A percentile compares a stretch with the other conserved stretches of the same genome.
Conservation (phyloP, 140 eudicot species). For the Anethum foeniculum region DNA sequence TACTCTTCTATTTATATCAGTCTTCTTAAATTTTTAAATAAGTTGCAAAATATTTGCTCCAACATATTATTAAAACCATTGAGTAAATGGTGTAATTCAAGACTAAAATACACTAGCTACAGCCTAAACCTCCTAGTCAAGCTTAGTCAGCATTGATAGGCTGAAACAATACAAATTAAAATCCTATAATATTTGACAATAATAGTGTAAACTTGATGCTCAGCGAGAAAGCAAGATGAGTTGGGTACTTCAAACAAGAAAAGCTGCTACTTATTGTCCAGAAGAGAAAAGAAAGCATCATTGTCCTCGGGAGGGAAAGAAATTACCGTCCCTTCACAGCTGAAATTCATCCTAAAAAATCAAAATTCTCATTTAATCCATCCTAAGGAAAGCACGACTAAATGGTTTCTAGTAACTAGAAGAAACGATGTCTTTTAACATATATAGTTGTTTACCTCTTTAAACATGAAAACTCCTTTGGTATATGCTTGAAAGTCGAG, state of each 20-base stretch:
- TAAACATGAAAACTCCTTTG: slow-evolving; percentile 27
- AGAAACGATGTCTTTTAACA: slow-evolving; percentile 10
- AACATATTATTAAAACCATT: neutral
- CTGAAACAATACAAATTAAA: neutral
- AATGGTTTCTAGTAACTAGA: slow-evolving; percentile 5
- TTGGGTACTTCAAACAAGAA: slow-evolving; percentile 10
- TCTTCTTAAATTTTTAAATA: neutral
- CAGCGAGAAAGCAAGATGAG: neutral
- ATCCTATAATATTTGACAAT: neutral
- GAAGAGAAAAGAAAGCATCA: slow-evolving; percentile 18
- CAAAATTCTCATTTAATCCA: slow-evolving; percentile 24
- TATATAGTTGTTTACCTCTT: slow-evolving; percentile 27
- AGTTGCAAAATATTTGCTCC: slow-evolving; percentile 1
- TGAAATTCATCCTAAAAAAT: slow-evolving; percentile 22
- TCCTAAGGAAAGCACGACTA: slow-evolving; percentile 8
- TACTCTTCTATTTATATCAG: neutral
- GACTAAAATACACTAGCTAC: neutral
- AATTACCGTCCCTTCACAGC: slow-evolving; percentile 24
- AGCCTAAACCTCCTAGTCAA: slow-evolving; percentile 2
- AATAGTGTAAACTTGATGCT: slow-evolving; percentile 1
- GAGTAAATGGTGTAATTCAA: neutral
- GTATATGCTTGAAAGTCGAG: slow-evolving; percentile 40
- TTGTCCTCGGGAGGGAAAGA: slow-evolving; percentile 20
- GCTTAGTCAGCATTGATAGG: neutral
- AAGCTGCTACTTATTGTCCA: slow-evolving; percentile 17